Evolutionary conservation across 2,329 filamentous ascomycete genomes (phyloP), one percentile per base, ranked within the genome.

Genomic region (Aspergillus niger): DNA sequence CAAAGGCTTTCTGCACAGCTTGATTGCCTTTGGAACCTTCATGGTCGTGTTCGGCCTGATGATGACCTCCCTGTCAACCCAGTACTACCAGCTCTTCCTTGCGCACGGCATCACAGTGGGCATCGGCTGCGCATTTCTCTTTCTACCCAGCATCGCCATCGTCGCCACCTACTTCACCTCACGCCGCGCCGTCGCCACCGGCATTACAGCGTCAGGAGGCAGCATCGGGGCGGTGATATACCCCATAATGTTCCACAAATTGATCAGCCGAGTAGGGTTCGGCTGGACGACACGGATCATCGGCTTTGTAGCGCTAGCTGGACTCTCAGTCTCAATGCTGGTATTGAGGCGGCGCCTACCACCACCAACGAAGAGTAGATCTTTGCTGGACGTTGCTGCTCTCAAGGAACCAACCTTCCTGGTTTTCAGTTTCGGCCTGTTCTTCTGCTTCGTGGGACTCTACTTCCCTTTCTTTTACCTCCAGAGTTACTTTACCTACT

Each of bases 231-330:
- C 85, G 8, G 83, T 89, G 15, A 81, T 88, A 38, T 82, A 87
- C 51, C 86, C 86, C 0, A 86, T 88, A 67, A 85, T 89, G 81
- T 80, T 87, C 11, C 74, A 80, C 1, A 80, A 80, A 36, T 72
- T 89, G 22, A 82, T 88, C 49, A 76, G 77, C 0, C 36, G 78
- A 51, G 76, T 86, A 55, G 83, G 85, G 36, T 84, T 85, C 67
- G 70, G 76, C 41, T 88, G 85, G 86, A 75, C 83, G 0, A 85
- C 88, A 78, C 79, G 85, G 8, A 81, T 81, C 51, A 78, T 77
- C 24, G 77, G 85, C 13, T 86, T 90, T 59, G 75, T 89, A 52
- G 86, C 90, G 63, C 81, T 91, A 61, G 82, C 79, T 58, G 75
- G 85, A 61, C 79, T 85, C 1, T 20, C 30, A 2, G 10, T 54